A percentile compares a stretch with the other conserved stretches of the same genome.
phyloP scores from a whole-genome alignment of 2,329 filamentous ascomycete genomes.

The Claviceps capensis region DNA sequence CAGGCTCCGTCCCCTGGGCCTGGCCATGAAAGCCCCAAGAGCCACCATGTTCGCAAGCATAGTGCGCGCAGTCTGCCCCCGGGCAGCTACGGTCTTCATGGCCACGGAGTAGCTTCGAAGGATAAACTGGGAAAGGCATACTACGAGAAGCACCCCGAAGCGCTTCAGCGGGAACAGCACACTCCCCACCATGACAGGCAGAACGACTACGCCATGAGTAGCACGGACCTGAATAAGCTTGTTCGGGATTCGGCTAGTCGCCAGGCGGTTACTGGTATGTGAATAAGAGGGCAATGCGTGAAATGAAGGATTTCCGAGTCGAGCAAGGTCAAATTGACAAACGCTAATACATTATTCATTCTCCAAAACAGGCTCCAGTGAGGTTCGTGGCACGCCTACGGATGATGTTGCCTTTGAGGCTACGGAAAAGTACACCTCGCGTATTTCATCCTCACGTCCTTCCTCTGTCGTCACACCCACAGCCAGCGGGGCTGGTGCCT shows the following conservation, averaged over 20 bases:
- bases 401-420: constrained; percentile 86
- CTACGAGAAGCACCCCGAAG: constrained; percentile 83
- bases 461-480: constrained; percentile 22
- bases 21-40: constrained; percentile 26
- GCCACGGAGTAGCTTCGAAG: constrained; percentile 61
- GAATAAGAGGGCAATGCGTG: not conserved
- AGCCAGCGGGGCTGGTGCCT: constrained; percentile 8
- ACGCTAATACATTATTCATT: constrained; percentile 9
- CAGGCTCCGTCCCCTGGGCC: constrained; percentile 82
- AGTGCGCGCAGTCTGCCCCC: constrained; percentile 62
- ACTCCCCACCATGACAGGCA: constrained; percentile 40
- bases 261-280: constrained; percentile 27
- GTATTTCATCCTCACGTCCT: constrained; percentile 56
- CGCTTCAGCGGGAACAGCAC: constrained; percentile 58
- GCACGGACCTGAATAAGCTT: constrained; percentile 79
- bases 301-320: not conserved
- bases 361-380: constrained; percentile 40
- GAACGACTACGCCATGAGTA: constrained; percentile 72
- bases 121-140: constrained; percentile 85
- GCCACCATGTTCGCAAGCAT: constrained; percentile 54
- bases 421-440: constrained; percentile 68
- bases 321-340: constrained; percentile 6
- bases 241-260: constrained; percentile 56
- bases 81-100: constrained; percentile 86
- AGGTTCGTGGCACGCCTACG: constrained; percentile 61